Conservation (phyloP, 1,139 yeast species). For the Suhomyces taliae region DNA sequence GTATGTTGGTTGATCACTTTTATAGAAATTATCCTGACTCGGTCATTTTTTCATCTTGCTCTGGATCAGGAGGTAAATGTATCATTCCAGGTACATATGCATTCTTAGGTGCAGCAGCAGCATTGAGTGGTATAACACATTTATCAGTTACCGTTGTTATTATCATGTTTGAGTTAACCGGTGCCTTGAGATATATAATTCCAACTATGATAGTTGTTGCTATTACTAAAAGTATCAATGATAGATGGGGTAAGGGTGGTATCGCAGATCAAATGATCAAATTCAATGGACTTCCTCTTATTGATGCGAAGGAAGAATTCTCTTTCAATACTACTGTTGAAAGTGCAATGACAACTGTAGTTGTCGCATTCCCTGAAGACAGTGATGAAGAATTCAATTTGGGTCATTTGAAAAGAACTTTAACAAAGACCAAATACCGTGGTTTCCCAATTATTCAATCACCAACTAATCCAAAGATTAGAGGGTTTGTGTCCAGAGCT, state of each 20-base stretch:
- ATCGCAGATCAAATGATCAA: conserved; percentile 94
- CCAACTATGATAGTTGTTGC: conserved; percentile 98
- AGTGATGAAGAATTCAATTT: conserved; percentile 32
- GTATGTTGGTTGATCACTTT: conserved; percentile 62
- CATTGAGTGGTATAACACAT: conserved; percentile 90
- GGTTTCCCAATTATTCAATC: conserved; percentile 58
- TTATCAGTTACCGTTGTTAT: conserved; percentile 91
- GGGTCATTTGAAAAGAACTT: conserved; percentile 35
- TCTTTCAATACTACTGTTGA: conserved; percentile 52
- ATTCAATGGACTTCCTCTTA: conserved; percentile 84
- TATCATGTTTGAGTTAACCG: conserved; percentile 93
- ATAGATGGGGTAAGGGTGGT: conserved; percentile 76
- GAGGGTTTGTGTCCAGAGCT: conserved; percentile 38
- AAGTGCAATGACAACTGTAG: conserved; percentile 64
- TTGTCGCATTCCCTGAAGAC: conserved; percentile 50
- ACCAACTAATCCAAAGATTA: conserved; percentile 29
- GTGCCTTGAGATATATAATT: conserved; percentile 83
- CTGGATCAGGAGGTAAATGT: conserved; percentile 44
- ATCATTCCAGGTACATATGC: conserved; percentile 94
- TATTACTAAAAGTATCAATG: conserved; percentile 77
- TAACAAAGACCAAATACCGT: conserved; percentile 41
- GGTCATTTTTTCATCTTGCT: conserved; percentile 49
- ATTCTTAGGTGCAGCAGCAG: conserved; percentile 96
- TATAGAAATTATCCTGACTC: conserved; percentile 45
- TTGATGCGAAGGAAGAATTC: conserved; percentile 74